Conservation (phyloP, 2,329 filamentous ascomycete species). For the Ceratocystiopsis brevicomis region DNA sequence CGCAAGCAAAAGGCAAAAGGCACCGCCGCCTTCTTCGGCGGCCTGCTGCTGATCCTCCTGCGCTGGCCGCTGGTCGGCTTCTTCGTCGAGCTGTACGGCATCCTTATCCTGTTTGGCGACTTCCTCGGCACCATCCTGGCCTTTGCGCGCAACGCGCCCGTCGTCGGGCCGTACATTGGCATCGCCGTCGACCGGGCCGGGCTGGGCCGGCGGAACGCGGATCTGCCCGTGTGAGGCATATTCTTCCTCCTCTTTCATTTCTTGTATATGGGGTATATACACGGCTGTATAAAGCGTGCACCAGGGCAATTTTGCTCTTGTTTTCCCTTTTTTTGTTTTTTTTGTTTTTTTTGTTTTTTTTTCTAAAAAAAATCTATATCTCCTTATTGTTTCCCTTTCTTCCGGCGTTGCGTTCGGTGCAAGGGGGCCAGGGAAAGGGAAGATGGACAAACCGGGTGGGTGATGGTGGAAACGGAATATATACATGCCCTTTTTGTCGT, state of each 20-base stretch:
- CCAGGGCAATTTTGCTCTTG: too few relatives aligned
- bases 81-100: slow-evolving; percentile 76
- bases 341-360: not conserved
- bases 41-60: slow-evolving; percentile 69
- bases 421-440: too few relatives aligned
- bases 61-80: slow-evolving; percentile 89
- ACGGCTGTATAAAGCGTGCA: too few relatives aligned
- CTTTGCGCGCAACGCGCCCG: slow-evolving; percentile 67
- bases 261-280: too few relatives aligned
- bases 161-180: slow-evolving; percentile 75
- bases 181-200: slow-evolving; percentile 51
- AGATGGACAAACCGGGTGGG: too few relatives aligned
- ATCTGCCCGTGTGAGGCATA: slow-evolving; percentile 49
- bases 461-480: too few relatives aligned
- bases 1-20: slow-evolving; percentile 84
- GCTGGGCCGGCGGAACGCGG: slow-evolving; percentile 48
- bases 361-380: too few relatives aligned
- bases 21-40: slow-evolving; percentile 69
- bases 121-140: slow-evolving; percentile 84
- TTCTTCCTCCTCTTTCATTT: not conserved
- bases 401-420: too few relatives aligned
- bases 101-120: slow-evolving; percentile 85
- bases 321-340: not conserved
- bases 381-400: not conserved
- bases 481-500: too few relatives aligned